These are phyloP conservation scores for Nakazawaea wickerhamii DNA, from an alignment of 805 yeast genomes.

Conservation along the genomic window DNA sequence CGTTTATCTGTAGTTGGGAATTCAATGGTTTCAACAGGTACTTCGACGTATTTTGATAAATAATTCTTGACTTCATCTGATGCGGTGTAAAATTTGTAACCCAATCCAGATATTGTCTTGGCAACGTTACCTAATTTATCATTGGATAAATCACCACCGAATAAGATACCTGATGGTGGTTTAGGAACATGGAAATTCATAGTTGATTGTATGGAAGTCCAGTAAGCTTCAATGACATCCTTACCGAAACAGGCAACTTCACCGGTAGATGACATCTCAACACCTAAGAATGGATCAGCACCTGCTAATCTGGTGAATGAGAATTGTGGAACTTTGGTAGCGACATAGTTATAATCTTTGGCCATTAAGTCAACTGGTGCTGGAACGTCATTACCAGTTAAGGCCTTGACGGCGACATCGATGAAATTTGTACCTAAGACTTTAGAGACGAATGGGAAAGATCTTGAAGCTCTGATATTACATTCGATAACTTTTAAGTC, in stretches of 20 bases:
- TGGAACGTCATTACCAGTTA: conserved; percentile 69
- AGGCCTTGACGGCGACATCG: conserved; percentile 88
- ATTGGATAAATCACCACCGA: conserved; percentile 87
- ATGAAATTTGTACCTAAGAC: conserved; percentile 93
- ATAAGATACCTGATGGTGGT: conserved; percentile 84
- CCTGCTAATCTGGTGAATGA: conserved; percentile 98
- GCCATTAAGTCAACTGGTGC: conserved; percentile 81
- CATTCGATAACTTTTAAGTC: conserved; percentile 95
- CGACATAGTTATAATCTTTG: conserved; percentile 72
- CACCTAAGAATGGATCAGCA: conserved; percentile 98
- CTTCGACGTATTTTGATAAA: conserved; percentile 43
- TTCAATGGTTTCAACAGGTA: conserved; percentile 61
- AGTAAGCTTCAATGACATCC: conserved; percentile 84
- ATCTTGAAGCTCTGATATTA: conserved; percentile 96
- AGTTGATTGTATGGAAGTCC: conserved; percentile 95
- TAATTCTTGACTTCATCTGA: conserved; percentile 67
- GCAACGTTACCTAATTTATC: conserved; percentile 74
- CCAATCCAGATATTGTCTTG: conserved; percentile 57
- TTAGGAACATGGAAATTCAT: conserved; percentile 94
- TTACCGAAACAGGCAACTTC: conserved; percentile 97
- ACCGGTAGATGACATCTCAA: conserved; percentile 99
- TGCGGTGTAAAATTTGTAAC: conserved; percentile 79
- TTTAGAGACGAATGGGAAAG: conserved; percentile 98
- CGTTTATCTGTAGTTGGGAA: conserved; percentile 94
- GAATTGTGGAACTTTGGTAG: conserved; percentile 97